Percentiles rank a stretch among this genome's conserved stretches.
Conservation (phyloP, 1,284 basidiomycete species). For the Gastroboletus turbinatus region DNA sequence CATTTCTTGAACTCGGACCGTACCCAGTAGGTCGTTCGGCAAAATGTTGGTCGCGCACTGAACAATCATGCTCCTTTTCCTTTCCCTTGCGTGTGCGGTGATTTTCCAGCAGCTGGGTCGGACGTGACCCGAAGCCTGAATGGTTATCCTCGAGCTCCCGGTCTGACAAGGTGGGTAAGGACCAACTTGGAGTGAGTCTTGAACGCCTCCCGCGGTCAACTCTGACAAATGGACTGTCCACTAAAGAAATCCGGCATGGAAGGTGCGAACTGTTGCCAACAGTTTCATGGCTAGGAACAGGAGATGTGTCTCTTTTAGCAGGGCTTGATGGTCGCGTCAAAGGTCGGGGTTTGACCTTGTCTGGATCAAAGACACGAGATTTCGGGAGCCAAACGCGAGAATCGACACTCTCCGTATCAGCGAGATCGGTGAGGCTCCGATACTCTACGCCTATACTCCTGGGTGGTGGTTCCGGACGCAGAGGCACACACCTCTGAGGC, state of each 20-base stretch:
- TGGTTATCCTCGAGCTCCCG: background rate
- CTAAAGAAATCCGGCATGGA: background rate
- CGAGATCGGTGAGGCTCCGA: conserved; percentile 21
- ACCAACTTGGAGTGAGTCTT: conserved; percentile 21
- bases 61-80: background rate
- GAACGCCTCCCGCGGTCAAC: conserved; percentile 23
- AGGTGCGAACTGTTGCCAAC: background rate
- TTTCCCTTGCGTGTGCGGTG: background rate
- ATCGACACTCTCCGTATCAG: conserved; percentile 16
- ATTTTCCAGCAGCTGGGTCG: background rate
- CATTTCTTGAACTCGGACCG: conserved; percentile 3
- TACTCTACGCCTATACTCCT: conserved; percentile 24
- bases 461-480: conserved; percentile 5
- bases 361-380: conserved; percentile 28
- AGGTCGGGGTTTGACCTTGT: conserved; percentile 26
- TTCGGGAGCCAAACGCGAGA: conserved; percentile 32
- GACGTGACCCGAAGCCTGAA: background rate
- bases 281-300: background rate
- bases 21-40: background rate
- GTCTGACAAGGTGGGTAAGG: conserved; percentile 21
- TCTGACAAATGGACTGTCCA: conserved; percentile 22
- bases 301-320: conserved; percentile 5
- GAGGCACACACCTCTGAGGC: conserved; percentile 6
- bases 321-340: conserved; percentile 25
- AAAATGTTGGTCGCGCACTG: background rate